These are phyloP conservation scores for Fusarium chlamydosporum DNA, from an alignment of 2,329 filamentous ascomycete species.

Conservation along the genomic window DNA sequence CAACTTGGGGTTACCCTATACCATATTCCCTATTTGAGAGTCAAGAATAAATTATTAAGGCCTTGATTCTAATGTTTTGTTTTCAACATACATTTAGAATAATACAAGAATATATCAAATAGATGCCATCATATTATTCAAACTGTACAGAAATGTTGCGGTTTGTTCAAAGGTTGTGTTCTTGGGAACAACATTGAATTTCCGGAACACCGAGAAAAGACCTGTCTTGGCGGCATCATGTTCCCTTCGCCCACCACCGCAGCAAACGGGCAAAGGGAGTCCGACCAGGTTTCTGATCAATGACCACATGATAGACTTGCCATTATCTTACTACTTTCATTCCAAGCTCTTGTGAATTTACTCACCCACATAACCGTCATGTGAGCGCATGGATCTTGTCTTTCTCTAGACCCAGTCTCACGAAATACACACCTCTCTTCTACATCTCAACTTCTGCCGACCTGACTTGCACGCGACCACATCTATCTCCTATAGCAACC, in stretches of 20 bases:
- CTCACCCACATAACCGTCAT: no score
- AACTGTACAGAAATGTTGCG: not conserved
- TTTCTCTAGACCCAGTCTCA: not conserved
- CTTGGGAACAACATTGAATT: not conserved
- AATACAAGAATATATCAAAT: no score
- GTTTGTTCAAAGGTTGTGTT: not conserved
- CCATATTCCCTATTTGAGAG: no score
- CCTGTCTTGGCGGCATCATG: not conserved
- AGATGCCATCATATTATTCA: no score
- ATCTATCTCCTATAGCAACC: not conserved
- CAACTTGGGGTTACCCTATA: not conserved
- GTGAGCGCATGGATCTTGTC: not conserved
- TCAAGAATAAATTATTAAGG: no score
- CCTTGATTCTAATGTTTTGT: no score
- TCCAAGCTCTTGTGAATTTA: not conserved
- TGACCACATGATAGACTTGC: no score
- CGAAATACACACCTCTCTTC: not conserved
- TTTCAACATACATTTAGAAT: no score
- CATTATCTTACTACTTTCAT: not conserved
- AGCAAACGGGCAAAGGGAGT: not conserved
- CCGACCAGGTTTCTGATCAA: not conserved
- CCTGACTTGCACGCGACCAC: not conserved
- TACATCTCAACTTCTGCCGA: not conserved
- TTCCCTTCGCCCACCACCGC: not conserved
- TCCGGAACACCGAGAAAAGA: constrained; percentile 7